A percentile compares a stretch with the other conserved stretches of the same genome.
Evolutionary conservation across 352 stramenopile genomes (phyloP).

Genomic region (Phytophthora lateralis): DNA sequence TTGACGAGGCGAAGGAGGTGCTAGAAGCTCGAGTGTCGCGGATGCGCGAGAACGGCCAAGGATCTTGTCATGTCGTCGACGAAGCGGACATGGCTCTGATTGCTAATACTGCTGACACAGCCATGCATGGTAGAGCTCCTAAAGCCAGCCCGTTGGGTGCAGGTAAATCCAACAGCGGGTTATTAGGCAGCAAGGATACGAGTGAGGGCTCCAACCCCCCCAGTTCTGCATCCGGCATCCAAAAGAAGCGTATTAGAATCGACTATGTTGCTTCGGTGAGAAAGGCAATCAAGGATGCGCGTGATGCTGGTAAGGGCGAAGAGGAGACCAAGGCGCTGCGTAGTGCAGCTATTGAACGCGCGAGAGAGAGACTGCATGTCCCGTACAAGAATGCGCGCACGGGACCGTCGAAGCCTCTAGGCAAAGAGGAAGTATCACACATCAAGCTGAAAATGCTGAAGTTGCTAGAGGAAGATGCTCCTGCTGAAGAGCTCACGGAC

Average conservation of each 20-base stretch:
- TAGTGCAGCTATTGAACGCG: conserved; percentile 75
- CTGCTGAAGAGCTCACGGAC: conserved; percentile 79
- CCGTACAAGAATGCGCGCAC: conserved; percentile 81
- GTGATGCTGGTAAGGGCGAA: conserved; percentile 75
- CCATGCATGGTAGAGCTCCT: conserved; percentile 43
- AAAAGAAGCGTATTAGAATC: conserved; percentile 87
- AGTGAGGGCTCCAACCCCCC: conserved; percentile 20
- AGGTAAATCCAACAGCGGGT: conserved; percentile 30
- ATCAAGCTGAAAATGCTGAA: conserved; percentile 89
- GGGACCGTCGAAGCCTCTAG: conserved; percentile 74
- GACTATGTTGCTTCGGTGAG: conserved; percentile 87
- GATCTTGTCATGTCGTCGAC: conserved; percentile 75
- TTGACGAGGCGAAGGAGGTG: conserved; percentile 89
- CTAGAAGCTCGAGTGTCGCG: conserved; percentile 82
- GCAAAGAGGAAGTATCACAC: conserved; percentile 82
- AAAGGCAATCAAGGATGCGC: conserved; percentile 77
- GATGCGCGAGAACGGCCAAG: conserved; percentile 78
- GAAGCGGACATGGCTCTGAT: conserved; percentile 78
- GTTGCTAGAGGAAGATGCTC: conserved; percentile 80
- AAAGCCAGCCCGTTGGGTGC: conserved; percentile 39
- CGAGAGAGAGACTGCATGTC: conserved; percentile 75
- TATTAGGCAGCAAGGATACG: conserved; percentile 24
- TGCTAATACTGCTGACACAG: conserved; percentile 44
- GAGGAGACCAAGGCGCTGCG: conserved; percentile 78
- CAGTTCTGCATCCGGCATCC: conserved; percentile 30